phyloP scores from a whole-genome alignment of 371 early-diverging fungal species.

The Mucor saturninus region DNA sequence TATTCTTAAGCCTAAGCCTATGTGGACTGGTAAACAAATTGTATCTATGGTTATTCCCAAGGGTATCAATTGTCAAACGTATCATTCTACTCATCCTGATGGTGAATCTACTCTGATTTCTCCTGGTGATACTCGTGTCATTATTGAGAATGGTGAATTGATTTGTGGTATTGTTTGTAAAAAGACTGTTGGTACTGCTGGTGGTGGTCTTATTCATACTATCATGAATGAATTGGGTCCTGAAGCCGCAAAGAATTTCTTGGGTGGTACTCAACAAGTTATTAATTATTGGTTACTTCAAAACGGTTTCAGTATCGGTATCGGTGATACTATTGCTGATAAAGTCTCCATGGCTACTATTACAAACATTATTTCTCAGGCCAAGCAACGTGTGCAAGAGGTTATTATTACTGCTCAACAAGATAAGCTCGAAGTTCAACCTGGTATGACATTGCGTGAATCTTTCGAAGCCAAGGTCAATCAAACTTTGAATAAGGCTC shows the following conservation, averaged over 20 bases:
- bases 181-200: slow-evolving; percentile 94
- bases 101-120: slow-evolving; percentile 78
- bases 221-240: slow-evolving; percentile 96
- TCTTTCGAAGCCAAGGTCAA: slow-evolving; percentile 97
- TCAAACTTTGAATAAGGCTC: slow-evolving; percentile 91
- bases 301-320: slow-evolving; percentile 98
- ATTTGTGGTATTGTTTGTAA: slow-evolving; percentile 98
- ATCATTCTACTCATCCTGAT: slow-evolving; percentile 87
- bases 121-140: slow-evolving; percentile 92
- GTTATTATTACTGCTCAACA: slow-evolving; percentile 89
- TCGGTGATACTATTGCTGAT: slow-evolving; percentile 99
- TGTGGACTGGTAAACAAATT: slow-evolving; percentile 99
- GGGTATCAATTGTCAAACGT: slow-evolving; percentile 84
- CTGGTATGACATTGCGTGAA: slow-evolving; percentile 98
- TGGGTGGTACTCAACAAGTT: slow-evolving; percentile 95
- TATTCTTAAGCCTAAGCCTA: slow-evolving; percentile 93
- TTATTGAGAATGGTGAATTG: slow-evolving; percentile 95
- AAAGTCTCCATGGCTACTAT: slow-evolving; percentile 85
- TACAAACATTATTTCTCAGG: slow-evolving; percentile 82
- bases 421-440: slow-evolving; percentile 87
- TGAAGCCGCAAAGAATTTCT: slow-evolving; percentile 89
- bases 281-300: slow-evolving; percentile 97
- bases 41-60: slow-evolving; percentile 93
- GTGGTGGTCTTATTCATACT: slow-evolving; percentile 96
- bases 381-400: slow-evolving; percentile 87